These are phyloP conservation scores for Salvia rosmarinus DNA, from an alignment of 257 asterid species.

Conservation along the genomic window DNA sequence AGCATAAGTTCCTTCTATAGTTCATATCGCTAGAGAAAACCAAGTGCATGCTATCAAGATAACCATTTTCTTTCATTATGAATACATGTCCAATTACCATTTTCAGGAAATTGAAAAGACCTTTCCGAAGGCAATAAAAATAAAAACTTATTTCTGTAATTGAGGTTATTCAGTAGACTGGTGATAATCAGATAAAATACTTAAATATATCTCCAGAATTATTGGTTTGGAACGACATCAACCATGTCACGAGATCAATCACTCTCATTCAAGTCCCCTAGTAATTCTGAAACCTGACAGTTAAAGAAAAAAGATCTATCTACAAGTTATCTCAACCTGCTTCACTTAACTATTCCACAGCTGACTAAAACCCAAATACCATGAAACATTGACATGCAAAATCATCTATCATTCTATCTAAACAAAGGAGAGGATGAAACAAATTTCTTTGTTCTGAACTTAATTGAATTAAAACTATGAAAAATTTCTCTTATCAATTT, in stretches of 20 bases:
- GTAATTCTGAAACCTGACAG: background rate
- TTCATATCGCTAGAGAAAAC: background rate
- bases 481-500: background rate
- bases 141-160: background rate
- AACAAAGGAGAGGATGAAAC: no score
- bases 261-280: background rate
- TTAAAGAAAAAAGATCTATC: background rate
- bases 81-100: slow-evolving; percentile 4
- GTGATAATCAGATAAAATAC: background rate
- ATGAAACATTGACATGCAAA: background rate
- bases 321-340: no score
- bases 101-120: background rate
- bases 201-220: background rate
- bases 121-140: no score
- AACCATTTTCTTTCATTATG: background rate
- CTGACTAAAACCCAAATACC: background rate
- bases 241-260: slow-evolving; percentile 9
- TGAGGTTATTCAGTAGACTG: background rate
- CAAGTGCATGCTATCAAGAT: background rate
- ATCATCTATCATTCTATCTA: background rate
- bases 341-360: background rate
- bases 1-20: background rate
- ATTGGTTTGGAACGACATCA: background rate
- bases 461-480: slow-evolving; percentile 1
- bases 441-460: background rate